Conservation (phyloP, 176 grass and related monocot genomes). For the Eragrostis nindensis region DNA sequence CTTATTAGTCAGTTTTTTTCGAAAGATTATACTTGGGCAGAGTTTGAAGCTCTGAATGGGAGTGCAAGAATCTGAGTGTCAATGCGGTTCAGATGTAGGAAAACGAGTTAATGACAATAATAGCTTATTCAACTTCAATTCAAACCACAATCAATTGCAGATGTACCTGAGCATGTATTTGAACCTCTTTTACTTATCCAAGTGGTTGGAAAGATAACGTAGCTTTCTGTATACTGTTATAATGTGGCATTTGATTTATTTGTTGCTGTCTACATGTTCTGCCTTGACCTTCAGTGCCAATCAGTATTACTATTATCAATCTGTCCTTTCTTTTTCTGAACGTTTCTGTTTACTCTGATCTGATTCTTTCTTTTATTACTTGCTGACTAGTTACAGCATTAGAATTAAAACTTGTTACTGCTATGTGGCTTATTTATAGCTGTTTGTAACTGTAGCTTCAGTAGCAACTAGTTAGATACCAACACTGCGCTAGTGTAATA, state of each 20-base stretch:
- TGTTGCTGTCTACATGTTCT: constrained; percentile 28
- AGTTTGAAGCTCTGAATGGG: background rate
- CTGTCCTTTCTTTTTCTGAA: background rate
- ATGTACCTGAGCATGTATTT: background rate
- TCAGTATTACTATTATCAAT: background rate
- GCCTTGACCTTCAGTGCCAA: background rate
- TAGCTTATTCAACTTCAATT: background rate
- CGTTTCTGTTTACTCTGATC: background rate
- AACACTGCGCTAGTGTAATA: background rate
- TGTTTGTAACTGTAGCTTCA: background rate
- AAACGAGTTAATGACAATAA: constrained; percentile 3
- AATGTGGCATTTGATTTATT: constrained; percentile 18
- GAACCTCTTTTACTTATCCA: background rate
- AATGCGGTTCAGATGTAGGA: constrained; percentile 1
- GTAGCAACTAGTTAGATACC: background rate
- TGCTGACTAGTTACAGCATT: background rate
- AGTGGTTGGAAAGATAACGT: constrained; percentile 6
- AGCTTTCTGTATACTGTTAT: background rate
- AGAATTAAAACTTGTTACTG: background rate
- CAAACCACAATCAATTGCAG: background rate
- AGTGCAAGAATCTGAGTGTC: background rate
- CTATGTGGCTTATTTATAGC: background rate
- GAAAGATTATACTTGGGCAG: background rate
- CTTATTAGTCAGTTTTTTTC: too few species aligned
- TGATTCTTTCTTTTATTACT: background rate